These are phyloP conservation scores for Arthrobotrys iridis DNA, from an alignment of 2,329 filamentous ascomycete species.

Conservation along the genomic window DNA sequence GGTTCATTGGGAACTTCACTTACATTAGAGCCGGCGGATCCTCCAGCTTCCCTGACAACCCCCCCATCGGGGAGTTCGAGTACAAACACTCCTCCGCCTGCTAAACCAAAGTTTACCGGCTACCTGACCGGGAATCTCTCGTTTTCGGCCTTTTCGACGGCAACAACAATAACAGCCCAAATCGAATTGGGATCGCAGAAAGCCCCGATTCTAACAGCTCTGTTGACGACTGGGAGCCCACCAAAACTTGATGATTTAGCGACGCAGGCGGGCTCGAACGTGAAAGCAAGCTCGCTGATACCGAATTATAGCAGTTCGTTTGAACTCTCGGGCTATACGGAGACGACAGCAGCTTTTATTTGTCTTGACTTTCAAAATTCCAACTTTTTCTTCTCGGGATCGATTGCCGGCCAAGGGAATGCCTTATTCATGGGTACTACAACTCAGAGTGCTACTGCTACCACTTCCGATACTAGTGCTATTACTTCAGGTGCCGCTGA, in stretches of 20 bases:
- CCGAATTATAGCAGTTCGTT: neutral
- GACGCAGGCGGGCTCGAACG: neutral
- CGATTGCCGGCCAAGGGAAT: neutral
- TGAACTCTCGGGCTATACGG: neutral
- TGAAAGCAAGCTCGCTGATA: neutral
- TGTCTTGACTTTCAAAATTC: conserved; percentile 1
- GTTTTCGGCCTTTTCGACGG: neutral
- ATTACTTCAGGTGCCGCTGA: neutral
- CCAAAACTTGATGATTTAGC: neutral
- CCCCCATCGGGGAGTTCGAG: neutral
- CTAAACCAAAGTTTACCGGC: neutral
- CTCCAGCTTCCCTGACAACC: neutral
- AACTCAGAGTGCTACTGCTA: neutral
- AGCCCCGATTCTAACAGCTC: neutral
- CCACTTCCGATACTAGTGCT: neutral
- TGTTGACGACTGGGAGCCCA: neutral
- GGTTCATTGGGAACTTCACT: neutral
- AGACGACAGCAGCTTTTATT: conserved; percentile 1
- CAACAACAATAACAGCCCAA: neutral
- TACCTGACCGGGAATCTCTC: neutral
- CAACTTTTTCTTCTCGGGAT: neutral
- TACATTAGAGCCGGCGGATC: neutral
- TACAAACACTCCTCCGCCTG: neutral
- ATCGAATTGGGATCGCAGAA: neutral
- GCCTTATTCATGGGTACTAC: neutral